Evolutionary conservation across 75 land plant species (phyloP).

Genomic region (Chamaecyparis obtusa): DNA sequence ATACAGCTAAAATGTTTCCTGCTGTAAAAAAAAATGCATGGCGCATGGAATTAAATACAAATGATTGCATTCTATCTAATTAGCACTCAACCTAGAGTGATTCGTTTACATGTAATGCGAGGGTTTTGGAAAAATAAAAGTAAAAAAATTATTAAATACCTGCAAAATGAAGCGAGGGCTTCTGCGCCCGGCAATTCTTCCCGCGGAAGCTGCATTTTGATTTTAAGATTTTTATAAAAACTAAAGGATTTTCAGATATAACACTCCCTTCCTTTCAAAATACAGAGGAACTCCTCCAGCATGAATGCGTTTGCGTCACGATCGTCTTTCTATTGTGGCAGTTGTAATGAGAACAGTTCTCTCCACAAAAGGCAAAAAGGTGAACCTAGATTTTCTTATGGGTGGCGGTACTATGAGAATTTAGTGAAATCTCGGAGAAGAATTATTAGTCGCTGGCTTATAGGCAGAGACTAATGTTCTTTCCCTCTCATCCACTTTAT

Average conservation of each 20-base stretch:
- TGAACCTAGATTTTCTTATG: no score
- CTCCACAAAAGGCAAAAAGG: no score
- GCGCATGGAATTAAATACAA: not conserved
- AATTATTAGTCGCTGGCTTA: no score
- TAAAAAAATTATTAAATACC: not conserved
- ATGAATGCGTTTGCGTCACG: not conserved
- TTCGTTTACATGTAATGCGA: not conserved
- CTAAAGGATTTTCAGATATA: not conserved
- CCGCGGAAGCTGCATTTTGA: not conserved
- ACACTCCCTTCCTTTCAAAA: not conserved
- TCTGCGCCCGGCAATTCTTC: conserved; percentile 3
- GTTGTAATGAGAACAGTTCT: no score
- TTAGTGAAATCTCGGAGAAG: no score
- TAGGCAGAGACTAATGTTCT: no score
- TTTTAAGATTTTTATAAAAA: not conserved
- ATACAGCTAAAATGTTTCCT: not conserved
- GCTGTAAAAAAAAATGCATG: not conserved
- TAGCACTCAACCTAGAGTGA: not conserved
- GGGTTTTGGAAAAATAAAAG: not conserved
- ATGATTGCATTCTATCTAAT: not conserved
- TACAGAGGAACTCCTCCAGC: not conserved
- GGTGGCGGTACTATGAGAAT: no score
- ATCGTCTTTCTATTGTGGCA: no score
- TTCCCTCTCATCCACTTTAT: no score
- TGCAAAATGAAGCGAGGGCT: conserved; percentile 10